A percentile compares a stretch with the other conserved stretches of the same genome.
phyloP scores from a whole-genome alignment of 352 stramenopile genomes.

The Phytophthora citricola region DNA sequence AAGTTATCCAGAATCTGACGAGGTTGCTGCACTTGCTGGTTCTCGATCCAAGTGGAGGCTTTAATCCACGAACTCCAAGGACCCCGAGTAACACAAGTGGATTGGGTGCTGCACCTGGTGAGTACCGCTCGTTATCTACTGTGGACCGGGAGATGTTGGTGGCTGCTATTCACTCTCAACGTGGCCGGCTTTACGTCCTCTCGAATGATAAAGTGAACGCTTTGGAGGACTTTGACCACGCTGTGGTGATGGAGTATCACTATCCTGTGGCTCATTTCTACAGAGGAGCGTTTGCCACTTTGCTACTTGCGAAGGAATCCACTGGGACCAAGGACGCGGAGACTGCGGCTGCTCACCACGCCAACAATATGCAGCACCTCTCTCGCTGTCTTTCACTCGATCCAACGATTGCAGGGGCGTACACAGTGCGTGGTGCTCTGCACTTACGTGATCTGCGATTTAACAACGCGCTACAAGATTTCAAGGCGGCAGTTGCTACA shows the following conservation, averaged over 20 bases:
- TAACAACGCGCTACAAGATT: conserved; percentile 80
- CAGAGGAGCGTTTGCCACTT: conserved; percentile 64
- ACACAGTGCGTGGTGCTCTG: conserved; percentile 74
- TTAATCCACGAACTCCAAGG: conserved; percentile 26
- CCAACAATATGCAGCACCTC: conserved; percentile 62
- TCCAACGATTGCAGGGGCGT: conserved; percentile 76
- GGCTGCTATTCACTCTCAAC: conserved; percentile 66
- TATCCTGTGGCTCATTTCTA: conserved; percentile 86
- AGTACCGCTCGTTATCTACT: conserved; percentile 34
- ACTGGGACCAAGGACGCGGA: conserved; percentile 25
- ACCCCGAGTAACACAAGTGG: conserved; percentile 25
- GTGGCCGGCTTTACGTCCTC: conserved; percentile 67
- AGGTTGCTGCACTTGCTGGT: conserved; percentile 62
- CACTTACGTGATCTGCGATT: conserved; percentile 78
- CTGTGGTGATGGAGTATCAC: conserved; percentile 81
- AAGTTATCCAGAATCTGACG: conserved; percentile 73
- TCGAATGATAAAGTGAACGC: conserved; percentile 58
- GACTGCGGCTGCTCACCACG: conserved; percentile 33
- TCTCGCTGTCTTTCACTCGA: conserved; percentile 72
- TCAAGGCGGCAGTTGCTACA: conserved; percentile 75
- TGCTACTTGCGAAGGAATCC: conserved; percentile 40
- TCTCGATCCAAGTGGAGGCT: conserved; percentile 41
- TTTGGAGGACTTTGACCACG: conserved; percentile 70
- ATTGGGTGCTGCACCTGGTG: conserved; percentile 15
- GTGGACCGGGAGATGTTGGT: conserved; percentile 58